phyloP scores from a whole-genome alignment of 257 asterid genomes.

The Fraxinus quadrangulata region DNA sequence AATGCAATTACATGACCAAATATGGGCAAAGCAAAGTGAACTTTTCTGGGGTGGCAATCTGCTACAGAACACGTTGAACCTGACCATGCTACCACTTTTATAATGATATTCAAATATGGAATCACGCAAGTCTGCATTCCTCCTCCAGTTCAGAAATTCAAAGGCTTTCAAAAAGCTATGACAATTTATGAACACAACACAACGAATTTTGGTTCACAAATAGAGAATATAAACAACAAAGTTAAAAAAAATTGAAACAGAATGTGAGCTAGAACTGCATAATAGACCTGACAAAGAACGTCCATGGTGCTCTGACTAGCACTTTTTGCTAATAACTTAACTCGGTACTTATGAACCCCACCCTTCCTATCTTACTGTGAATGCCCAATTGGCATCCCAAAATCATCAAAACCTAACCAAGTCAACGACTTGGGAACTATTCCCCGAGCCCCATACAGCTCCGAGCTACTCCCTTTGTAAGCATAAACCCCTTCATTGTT shows the following conservation, averaged over 20 bases:
- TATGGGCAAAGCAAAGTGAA: not conserved
- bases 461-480: slow-evolving; percentile 62
- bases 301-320: slow-evolving; percentile 88
- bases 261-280: not conserved
- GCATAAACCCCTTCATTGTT: slow-evolving; percentile 70
- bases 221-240: not conserved
- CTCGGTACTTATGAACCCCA: slow-evolving; percentile 89
- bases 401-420: slow-evolving; percentile 89
- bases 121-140: not conserved
- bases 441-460: slow-evolving; percentile 96
- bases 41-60: not conserved
- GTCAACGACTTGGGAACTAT: slow-evolving; percentile 74
- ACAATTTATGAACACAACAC: not conserved
- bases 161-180: not conserved
- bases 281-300: slow-evolving; percentile 88
- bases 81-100: too few relatives aligned
- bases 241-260: not conserved
- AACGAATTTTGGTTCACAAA: not conserved
- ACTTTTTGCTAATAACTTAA: slow-evolving; percentile 81
- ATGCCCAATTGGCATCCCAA: slow-evolving; percentile 85
- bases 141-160: not conserved
- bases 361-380: slow-evolving; percentile 64
- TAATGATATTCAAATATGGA: not conserved
- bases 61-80: not conserved
- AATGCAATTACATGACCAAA: not conserved